Percentiles rank a stretch among this genome's conserved stretches.
These are phyloP conservation scores for Ceriops decandra DNA, from an alignment of 345 rosid genomes.

Conservation along the genomic window DNA sequence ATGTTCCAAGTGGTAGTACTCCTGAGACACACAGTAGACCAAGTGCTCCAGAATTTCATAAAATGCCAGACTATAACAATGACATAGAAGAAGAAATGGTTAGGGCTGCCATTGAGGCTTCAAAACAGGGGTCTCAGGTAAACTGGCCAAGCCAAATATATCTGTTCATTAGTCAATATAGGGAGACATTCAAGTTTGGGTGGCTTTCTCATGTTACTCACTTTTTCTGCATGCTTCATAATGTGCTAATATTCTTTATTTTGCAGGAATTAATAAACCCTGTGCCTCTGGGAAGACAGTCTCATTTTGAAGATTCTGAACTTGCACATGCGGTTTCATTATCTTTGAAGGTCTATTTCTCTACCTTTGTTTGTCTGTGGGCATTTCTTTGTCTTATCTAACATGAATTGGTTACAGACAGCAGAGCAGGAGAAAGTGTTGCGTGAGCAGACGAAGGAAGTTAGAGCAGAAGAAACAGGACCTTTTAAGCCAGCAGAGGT, in stretches of 20 bases:
- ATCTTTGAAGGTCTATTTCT: constrained; percentile 52
- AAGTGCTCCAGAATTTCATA: constrained; percentile 42
- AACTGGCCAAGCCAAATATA: constrained; percentile 12
- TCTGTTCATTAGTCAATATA: constrained; percentile 3
- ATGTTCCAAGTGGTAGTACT: constrained; percentile 21
- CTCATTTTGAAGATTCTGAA: constrained; percentile 52
- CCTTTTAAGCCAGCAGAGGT: constrained; percentile 33
- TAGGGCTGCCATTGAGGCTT: constrained; percentile 98
- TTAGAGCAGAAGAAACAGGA: constrained; percentile 38
- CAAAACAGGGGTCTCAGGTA: constrained; percentile 68
- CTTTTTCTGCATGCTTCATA: neutral
- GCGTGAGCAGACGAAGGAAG: constrained; percentile 32
- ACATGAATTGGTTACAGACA: constrained; percentile 41
- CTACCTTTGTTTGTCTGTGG: neutral
- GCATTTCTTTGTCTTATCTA: constrained; percentile 10
- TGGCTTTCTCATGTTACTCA: neutral
- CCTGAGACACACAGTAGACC: constrained; percentile 28
- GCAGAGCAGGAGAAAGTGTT: constrained; percentile 59
- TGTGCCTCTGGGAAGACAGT: constrained; percentile 36
- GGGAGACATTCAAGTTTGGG: neutral
- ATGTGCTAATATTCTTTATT: neutral
- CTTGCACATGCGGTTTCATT: constrained; percentile 67
- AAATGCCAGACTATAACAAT: constrained; percentile 50
- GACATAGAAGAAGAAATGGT: constrained; percentile 99
- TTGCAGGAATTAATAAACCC: constrained; percentile 43